Percentiles rank a stretch among this genome's conserved stretches.
Evolutionary conservation across 2,329 filamentous ascomycete species (phyloP).

Genomic region (Cercospora zeae-maydis): DNA sequence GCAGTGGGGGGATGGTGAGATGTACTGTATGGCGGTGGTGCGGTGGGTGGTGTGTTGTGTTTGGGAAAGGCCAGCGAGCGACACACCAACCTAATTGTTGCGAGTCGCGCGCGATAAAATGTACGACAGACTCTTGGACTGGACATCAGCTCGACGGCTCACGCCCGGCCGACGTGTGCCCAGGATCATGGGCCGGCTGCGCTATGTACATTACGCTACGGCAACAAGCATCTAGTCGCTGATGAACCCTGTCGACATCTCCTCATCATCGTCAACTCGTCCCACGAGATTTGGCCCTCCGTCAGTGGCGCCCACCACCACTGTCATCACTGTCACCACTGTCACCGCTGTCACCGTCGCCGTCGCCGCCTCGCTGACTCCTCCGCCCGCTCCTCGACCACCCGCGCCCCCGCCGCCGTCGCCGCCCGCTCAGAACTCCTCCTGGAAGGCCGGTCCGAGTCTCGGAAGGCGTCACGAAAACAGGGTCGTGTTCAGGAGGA

Average conservation of each 20-base stretch:
- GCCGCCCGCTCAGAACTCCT: too few species aligned
- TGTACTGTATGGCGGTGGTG: background rate
- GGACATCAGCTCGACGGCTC: background rate
- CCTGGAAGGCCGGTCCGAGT: too few species aligned
- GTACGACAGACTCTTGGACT: too few species aligned
- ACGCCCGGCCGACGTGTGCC: conserved; percentile 10
- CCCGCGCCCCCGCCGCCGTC: too few species aligned
- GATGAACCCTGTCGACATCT: conserved; percentile 12
- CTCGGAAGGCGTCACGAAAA: background rate
- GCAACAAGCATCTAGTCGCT: conserved; percentile 3
- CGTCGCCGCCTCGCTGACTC: too few species aligned
- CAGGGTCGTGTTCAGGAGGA: background rate
- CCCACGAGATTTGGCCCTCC: background rate
- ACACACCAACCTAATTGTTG: conserved; percentile 7
- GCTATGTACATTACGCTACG: background rate
- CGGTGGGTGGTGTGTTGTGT: conserved; percentile 2
- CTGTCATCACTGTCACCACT: too few species aligned
- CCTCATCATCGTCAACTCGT: too few species aligned
- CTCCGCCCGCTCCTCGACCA: too few species aligned
- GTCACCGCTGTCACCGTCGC: too few species aligned
- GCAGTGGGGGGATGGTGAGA: background rate
- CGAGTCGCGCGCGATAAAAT: conserved; percentile 23
- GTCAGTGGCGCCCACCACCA: background rate
- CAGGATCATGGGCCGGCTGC: conserved; percentile 7
- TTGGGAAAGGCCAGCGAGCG: conserved; percentile 9